Base-by-base conservation (phyloP, 2,329 filamentous ascomycete species). In the Hypoxylon sp. region DNA sequence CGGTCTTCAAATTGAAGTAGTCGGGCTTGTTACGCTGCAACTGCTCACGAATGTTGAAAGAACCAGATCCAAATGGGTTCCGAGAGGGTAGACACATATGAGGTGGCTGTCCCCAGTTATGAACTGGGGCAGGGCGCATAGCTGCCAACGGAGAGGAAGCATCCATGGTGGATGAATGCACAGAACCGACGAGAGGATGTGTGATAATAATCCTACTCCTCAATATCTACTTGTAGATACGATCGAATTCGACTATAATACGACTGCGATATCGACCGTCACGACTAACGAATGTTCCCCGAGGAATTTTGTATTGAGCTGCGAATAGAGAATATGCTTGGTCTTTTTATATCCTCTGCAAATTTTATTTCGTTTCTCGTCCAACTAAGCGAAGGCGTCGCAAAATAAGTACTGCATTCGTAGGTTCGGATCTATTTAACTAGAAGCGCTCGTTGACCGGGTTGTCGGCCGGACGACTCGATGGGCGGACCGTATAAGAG, bases 101-200 rank as follows among this genome's bases (percentile, higher is more conserved):
- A 45, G 76, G 64, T 59, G 77, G 76, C 19, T 78, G 61, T 69
- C 76, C 86, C 82, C 92, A 84, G 66, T 79, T 71, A 63, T 85
- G 76, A 75, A 75, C 83, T 77, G 73, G 81, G 75, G 74, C 83
- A 79, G 87, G 90, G 77, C 91, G 91, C 87, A 97, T 89, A 49
- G 93, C 91, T 72, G 93, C 93, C 69, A 97, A 77, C 35, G 94
- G 94, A 65, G 94, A 97, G 32, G 93, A 97, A 60, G 89, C 87
- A 75, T 96, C 91, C 91, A 97, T 97, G 67, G 38, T 76, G 63
- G 48, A 32, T 36, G n/a, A n/a, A 30, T 37, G 20, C 27, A 35
- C 46, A 36, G 34, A 38, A 20, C 17, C 40, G 34, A 54, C 42
- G 57, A 60, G 55, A 51, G 57, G 21, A 25, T 62, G 46, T 63